A percentile compares a stretch with the other conserved stretches of the same genome.
Evolutionary conservation across 2,329 filamentous ascomycete genomes (phyloP).

Genomic region (Endoconidiophora polonica): DNA sequence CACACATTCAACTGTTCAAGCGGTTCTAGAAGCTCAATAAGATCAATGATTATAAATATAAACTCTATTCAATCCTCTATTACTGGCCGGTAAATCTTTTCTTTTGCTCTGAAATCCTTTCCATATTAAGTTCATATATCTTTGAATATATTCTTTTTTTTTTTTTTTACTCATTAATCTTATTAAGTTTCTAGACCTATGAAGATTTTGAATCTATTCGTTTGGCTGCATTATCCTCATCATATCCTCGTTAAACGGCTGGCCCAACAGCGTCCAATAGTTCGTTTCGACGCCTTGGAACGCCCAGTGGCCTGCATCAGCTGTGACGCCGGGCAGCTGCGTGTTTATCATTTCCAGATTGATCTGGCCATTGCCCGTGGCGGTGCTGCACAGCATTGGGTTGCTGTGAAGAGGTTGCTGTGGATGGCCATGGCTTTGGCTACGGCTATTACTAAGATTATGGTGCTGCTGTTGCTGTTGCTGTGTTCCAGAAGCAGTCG

Average conservation of each 20-base stretch:
- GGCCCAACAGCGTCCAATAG: constrained; percentile 21
- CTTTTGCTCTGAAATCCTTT: background rate
- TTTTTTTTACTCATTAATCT: background rate
- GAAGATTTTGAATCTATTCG: background rate
- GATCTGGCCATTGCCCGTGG: background rate
- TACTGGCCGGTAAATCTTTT: background rate
- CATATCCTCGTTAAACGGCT: constrained; percentile 10
- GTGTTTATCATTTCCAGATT: background rate
- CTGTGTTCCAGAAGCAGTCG: no score
- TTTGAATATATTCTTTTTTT: background rate
- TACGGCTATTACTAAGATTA: background rate
- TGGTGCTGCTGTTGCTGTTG: background rate
- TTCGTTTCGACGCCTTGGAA: constrained; percentile 26
- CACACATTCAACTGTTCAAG: no score
- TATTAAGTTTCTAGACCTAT: background rate
- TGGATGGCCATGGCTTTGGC: no score
- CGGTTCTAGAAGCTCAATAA: no score
- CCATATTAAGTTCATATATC: background rate
- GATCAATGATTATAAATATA: no score
- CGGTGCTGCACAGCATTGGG: background rate
- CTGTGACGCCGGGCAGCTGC: constrained; percentile 17
- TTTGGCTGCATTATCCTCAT: constrained; percentile 5
- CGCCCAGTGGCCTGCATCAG: constrained; percentile 24
- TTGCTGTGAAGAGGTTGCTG: no score
- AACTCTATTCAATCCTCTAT: no score